Percentiles rank a stretch among this genome's conserved stretches.
Conservation (phyloP, 108 stramenopile species). For the Ochromonas danica region DNA sequence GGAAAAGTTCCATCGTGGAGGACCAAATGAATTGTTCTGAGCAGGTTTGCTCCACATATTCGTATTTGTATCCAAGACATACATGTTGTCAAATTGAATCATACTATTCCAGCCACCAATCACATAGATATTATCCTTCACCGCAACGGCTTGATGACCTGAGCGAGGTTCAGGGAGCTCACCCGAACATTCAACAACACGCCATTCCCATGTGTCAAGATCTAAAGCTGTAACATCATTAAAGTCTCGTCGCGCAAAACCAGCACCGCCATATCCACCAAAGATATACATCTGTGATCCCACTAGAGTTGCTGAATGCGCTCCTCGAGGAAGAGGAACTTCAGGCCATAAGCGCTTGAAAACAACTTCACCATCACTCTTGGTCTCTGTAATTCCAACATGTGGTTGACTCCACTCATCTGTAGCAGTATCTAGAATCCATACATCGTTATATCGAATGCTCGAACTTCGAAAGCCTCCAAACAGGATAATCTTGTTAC, state of each 20-base stretch:
- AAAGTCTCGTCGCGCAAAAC: conserved; percentile 68
- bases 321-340: conserved; percentile 62
- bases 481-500: conserved; percentile 59
- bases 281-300: conserved; percentile 58
- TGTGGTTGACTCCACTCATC: conserved; percentile 62
- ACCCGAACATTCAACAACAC: conserved; percentile 50
- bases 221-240: conserved; percentile 64
- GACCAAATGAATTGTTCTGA: conserved; percentile 43
- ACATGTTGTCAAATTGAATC: conserved; percentile 68
- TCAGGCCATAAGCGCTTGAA: conserved; percentile 52
- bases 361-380: conserved; percentile 47
- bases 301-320: conserved; percentile 62
- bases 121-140: conserved; percentile 62
- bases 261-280: conserved; percentile 74
- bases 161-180: conserved; percentile 62
- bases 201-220: conserved; percentile 58
- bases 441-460: conserved; percentile 62
- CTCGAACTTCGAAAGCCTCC: conserved; percentile 65
- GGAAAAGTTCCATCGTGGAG: conserved; percentile 69
- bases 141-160: conserved; percentile 63
- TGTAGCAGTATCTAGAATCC: conserved; percentile 62
- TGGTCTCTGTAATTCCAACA: conserved; percentile 40
- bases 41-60: conserved; percentile 42
- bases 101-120: conserved; percentile 75
- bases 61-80: conserved; percentile 57